phyloP scores from a whole-genome alignment of 73 alveolate species.

The Blepharisma japonicum region DNA sequence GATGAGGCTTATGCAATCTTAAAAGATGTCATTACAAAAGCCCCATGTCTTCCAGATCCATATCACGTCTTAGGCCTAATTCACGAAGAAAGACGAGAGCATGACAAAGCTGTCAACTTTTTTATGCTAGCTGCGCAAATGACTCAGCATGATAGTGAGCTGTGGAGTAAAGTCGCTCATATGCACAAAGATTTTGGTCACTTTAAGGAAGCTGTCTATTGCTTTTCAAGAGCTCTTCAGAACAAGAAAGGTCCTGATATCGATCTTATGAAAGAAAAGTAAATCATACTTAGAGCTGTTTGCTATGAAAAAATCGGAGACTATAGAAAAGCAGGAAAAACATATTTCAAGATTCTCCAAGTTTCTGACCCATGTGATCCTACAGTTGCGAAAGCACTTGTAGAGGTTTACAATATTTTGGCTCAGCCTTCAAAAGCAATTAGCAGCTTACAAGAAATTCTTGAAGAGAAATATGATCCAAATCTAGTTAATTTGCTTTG shows the following conservation, averaged over 20 bases:
- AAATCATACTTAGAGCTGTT: not conserved
- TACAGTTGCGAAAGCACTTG: constrained; percentile 17
- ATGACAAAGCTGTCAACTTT: constrained; percentile 19
- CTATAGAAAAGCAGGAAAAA: constrained; percentile 21
- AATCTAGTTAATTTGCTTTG: constrained; percentile 3
- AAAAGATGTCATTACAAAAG: constrained; percentile 6
- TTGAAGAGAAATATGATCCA: not conserved
- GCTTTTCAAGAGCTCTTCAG: constrained; percentile 21
- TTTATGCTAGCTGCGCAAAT: constrained; percentile 15
- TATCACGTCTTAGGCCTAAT: constrained; percentile 17
- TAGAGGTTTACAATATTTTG: not conserved
- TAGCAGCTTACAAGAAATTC: not conserved
- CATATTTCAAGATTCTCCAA: not conserved
- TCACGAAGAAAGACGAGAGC: constrained; percentile 8
- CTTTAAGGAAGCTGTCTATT: constrained; percentile 15
- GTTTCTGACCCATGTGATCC: not conserved
- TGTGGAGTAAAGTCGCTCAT: constrained; percentile 3
- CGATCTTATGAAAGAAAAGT: constrained; percentile 28
- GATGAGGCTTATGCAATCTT: constrained; percentile 19
- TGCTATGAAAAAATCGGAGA: constrained; percentile 21
- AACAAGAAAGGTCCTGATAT: not conserved
- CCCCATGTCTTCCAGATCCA: constrained; percentile 23
- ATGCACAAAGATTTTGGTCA: constrained; percentile 13
- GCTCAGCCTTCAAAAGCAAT: constrained; percentile 10
- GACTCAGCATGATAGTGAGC: constrained; percentile 2